Base-by-base conservation (phyloP, 352 stramenopile genomes). In the Peronospora belbahrii region DNA sequence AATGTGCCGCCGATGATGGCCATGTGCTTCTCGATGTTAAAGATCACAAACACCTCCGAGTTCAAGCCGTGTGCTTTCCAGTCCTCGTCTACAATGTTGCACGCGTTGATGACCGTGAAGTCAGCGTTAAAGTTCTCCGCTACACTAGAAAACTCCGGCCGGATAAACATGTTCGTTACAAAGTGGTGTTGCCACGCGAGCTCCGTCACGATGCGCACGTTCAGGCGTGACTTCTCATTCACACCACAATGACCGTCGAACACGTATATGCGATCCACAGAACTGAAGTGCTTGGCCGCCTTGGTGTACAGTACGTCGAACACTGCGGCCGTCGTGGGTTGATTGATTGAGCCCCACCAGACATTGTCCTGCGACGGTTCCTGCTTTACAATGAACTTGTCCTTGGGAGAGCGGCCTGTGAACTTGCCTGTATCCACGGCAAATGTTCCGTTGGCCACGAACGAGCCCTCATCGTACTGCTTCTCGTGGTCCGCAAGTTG, bases 51-150 rank as follows among this genome's bases (percentile, higher is more conserved):
- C 38, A 97, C 95, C 45, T 98, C 94, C 42, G 80, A 96, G 72
- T 98, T 92, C 6, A 98, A 66, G 37, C 87, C 87, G 52, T 97
- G 83, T 45, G 78, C 61, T 70, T 98, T 73, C 76, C 86, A 98
- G 63, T 98, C 82, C 46, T 95, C 74, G 72, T 98, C 89, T 19
- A 84, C 85, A 46, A 98, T 70, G 45, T 90, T 93, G 76, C 94
- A 98, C 17, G 94, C 94, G 76, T 98, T 98, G 54, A 98, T 96
- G 50, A 99, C 92, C 14, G 94, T 98, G 64, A 98, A 98, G 64
- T 98, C 94, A 13, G 94, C 86, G 42, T 96, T 65, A 68, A 98
- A 98, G 52, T 83, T 74, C 25, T 95, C 76, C 15, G 97, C 68
- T 61, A 97, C 76, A 32, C 73, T 74, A 31, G 73, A 30, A 74